phyloP scores from a whole-genome alignment of 208 protist species.

The Blastocrithidia nonstop region DNA sequence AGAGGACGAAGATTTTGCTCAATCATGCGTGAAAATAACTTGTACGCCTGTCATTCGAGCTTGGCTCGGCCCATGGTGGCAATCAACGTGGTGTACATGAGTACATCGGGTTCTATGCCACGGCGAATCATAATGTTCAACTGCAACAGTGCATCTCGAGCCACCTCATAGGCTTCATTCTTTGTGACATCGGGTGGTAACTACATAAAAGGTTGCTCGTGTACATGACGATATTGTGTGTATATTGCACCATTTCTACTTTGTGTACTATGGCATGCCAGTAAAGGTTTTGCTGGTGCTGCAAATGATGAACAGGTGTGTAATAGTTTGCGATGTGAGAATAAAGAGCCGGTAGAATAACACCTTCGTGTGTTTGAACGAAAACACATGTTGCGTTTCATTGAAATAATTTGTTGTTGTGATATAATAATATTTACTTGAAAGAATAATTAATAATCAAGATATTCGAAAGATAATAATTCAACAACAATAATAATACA shows the following conservation, averaged over 20 bases:
- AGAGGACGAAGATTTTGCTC: constrained; percentile 68
- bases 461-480: too few species aligned
- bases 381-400: too few species aligned
- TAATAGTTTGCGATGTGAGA: too few species aligned
- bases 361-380: too few species aligned
- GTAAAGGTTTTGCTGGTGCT: too few species aligned
- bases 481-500: too few species aligned
- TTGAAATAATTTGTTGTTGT: too few species aligned
- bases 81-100: constrained; percentile 88
- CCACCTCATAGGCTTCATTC: constrained; percentile 47
- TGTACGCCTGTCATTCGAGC: constrained; percentile 88
- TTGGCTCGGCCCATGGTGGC: constrained; percentile 70
- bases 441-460: too few species aligned
- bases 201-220: constrained; percentile 52
- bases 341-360: too few species aligned
- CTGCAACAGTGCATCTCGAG: constrained; percentile 76
- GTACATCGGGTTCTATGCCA: constrained; percentile 77
- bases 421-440: too few species aligned
- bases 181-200: constrained; percentile 25
- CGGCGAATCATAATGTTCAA: constrained; percentile 87
- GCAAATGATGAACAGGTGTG: too few species aligned
- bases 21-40: constrained; percentile 87
- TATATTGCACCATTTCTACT: neutral
- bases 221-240: constrained; percentile 12
- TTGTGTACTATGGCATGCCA: neutral